phyloP scores from a whole-genome alignment of 1,284 basidiomycete genomes.

The Papiliotrema laurentii region DNA sequence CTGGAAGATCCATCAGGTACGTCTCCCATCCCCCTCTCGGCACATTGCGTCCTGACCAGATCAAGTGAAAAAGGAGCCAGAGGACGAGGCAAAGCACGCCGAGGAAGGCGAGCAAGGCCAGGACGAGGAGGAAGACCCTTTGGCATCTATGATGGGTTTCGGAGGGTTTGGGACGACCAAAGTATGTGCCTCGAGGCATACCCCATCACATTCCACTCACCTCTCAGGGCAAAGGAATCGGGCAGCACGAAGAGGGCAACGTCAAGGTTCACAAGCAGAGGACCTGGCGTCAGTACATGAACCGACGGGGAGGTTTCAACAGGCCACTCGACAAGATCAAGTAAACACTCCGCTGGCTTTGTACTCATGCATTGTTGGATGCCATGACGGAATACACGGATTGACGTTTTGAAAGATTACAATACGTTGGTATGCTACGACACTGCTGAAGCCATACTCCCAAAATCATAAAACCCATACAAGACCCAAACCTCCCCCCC shows the following conservation, averaged over 20 bases:
- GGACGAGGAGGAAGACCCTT: slow-evolving; percentile 60
- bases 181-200: slow-evolving; percentile 56
- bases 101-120: slow-evolving; percentile 51
- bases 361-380: no score
- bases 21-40: background rate
- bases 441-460: no score
- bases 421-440: no score
- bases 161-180: slow-evolving; percentile 84
- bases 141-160: slow-evolving; percentile 90
- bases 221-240: slow-evolving; percentile 66
- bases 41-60: background rate
- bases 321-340: slow-evolving; percentile 73
- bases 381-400: no score
- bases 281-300: slow-evolving; percentile 77
- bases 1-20: slow-evolving; percentile 5
- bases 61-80: slow-evolving; percentile 7
- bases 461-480: no score
- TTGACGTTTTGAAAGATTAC: no score
- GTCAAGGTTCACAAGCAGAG: slow-evolving; percentile 78
- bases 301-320: slow-evolving; percentile 87
- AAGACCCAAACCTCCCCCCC: background rate
- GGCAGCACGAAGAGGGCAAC: slow-evolving; percentile 53
- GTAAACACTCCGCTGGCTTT: slow-evolving; percentile 9
- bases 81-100: slow-evolving; percentile 21
- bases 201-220: background rate